phyloP scores from a whole-genome alignment of 2,329 filamentous ascomycete species.

The Allantophomopsis cytisporea region DNA sequence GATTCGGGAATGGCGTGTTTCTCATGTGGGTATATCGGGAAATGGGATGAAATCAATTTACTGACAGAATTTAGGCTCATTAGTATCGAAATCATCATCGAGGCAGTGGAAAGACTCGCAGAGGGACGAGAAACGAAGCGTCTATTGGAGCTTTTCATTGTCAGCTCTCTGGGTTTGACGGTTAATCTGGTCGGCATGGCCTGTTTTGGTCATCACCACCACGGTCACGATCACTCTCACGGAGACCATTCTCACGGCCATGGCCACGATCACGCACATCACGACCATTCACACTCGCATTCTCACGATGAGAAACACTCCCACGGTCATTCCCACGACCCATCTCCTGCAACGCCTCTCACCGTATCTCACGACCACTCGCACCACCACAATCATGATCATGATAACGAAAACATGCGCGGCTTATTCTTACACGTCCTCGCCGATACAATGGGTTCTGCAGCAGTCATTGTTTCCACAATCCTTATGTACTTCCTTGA shows the following conservation, averaged over 20 bases:
- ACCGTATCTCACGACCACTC: slow-evolving; percentile 7
- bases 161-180: slow-evolving; percentile 72
- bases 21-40: slow-evolving; percentile 50
- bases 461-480: slow-evolving; percentile 88
- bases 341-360: slow-evolving; percentile 3
- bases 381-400: slow-evolving; percentile 23
- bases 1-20: slow-evolving; percentile 93
- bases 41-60: not conserved
- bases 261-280: slow-evolving; percentile 6
- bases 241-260: slow-evolving; percentile 14
- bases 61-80: slow-evolving; percentile 48
- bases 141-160: slow-evolving; percentile 74
- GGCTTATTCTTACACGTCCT: slow-evolving; percentile 94
- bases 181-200: slow-evolving; percentile 85
- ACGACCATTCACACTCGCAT: slow-evolving; percentile 18
- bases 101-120: slow-evolving; percentile 77
- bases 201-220: slow-evolving; percentile 29
- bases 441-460: slow-evolving; percentile 86
- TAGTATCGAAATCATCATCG: slow-evolving; percentile 90
- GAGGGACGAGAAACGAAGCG: slow-evolving; percentile 76
- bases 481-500: slow-evolving; percentile 74
- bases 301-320: slow-evolving; percentile 14
- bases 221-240: slow-evolving; percentile 26
- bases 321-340: slow-evolving; percentile 4
- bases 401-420: slow-evolving; percentile 95